Evolutionary conservation across 306 rosid species (phyloP).

Genomic region (Mucuna pruriens): DNA sequence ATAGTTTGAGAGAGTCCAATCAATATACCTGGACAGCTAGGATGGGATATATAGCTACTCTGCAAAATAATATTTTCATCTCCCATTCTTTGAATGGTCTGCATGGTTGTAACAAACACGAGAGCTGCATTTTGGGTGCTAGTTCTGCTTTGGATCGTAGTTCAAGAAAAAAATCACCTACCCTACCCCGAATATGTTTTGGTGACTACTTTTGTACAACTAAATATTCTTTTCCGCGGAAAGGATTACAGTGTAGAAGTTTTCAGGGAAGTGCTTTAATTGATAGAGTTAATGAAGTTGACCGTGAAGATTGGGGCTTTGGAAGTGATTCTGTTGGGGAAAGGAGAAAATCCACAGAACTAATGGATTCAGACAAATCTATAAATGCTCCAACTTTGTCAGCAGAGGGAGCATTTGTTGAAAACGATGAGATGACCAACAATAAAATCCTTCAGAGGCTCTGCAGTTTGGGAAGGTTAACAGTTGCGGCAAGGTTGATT

Average conservation of each 20-base stretch:
- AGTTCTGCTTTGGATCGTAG: conserved; percentile 38
- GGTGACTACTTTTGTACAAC: background rate
- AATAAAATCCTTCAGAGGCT: conserved; percentile 64
- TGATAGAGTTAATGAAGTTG: conserved; percentile 62
- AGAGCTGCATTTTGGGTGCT: conserved; percentile 41
- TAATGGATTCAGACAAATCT: conserved; percentile 43
- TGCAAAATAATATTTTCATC: conserved; percentile 50
- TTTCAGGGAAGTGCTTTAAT: conserved; percentile 52
- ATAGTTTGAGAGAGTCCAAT: conserved; percentile 26
- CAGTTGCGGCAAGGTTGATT: conserved; percentile 66
- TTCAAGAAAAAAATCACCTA: conserved; percentile 38
- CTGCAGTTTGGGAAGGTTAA: conserved; percentile 63
- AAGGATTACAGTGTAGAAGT: conserved; percentile 49
- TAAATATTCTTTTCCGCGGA: conserved; percentile 39
- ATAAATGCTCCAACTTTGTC: conserved; percentile 42
- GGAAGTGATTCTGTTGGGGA: conserved; percentile 35
- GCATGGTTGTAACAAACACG: conserved; percentile 48
- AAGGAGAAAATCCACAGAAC: conserved; percentile 43
- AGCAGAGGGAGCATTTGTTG: conserved; percentile 57
- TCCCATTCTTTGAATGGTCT: conserved; percentile 44
- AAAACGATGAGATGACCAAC: conserved; percentile 63
- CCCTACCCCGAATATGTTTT: conserved; percentile 26
- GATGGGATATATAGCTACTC: conserved; percentile 57
- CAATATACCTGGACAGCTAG: conserved; percentile 28
- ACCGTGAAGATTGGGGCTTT: conserved; percentile 44